Evolutionary conservation across 805 yeast species (phyloP), one percentile per base, ranked within the genome.

Genomic region (Cephaloascus albidus): DNA sequence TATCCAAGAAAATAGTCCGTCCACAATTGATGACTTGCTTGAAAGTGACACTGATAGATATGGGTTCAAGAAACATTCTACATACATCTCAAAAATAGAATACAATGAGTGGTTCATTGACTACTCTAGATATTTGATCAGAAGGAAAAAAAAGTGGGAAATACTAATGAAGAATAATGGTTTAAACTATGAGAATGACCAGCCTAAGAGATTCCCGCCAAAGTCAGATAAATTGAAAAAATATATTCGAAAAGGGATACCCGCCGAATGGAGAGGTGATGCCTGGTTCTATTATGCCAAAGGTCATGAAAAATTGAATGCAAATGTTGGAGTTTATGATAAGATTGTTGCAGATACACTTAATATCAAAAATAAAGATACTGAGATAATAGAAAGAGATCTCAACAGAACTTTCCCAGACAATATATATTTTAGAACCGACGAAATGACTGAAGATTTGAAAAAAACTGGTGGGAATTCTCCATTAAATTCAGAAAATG

Each of bases 231-330:
- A 83, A 48, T 66, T 87, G 45, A 82, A 84, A 52, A 72, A 94
- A 42, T 81, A 85, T 51, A 76, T 93, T 10, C 72, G 97, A 40
- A 85, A 85, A 55, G 98, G 98, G 10, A 81, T 90, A 10, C 97
- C 98, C 0, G 89, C 96, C 0, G 96, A 87, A 54, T 90, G 96
- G 97, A 68, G 98, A 47, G 98, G 98, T 1, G 75, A 76, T 47
- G 96, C 97, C 1, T 90, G 98, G 98, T 90, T 93, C 70, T 81
- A 78, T 65, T 90, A 85, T 58, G 95, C 95, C 6, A 79, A 80
- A 19, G 98, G 97, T 2, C 72, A 78, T 40, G 93, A 85, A 39
- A 72, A 71, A 47, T 59, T 87, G 41, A 77, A 73, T 47, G 76
- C 77, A 32, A 78, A 89, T 53, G 64, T 63, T 14, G 96, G 95